These are phyloP conservation scores for Aspergillus eucalypticola DNA, from an alignment of 2,329 filamentous ascomycete species.

Conservation along the genomic window DNA sequence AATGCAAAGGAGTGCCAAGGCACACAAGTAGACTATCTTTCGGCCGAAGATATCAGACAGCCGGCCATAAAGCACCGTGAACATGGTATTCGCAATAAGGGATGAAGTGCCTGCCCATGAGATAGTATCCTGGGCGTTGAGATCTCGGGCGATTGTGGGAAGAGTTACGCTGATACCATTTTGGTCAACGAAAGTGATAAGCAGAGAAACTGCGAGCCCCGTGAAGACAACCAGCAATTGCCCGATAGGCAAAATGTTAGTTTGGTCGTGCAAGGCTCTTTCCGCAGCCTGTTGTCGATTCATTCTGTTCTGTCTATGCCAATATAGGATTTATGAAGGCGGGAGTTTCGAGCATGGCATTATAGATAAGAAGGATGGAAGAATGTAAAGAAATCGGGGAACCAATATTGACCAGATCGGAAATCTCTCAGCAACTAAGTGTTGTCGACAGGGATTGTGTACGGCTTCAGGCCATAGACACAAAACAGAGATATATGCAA, in stretches of 20 bases:
- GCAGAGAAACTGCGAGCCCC: constrained; percentile 53
- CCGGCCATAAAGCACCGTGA: constrained; percentile 65
- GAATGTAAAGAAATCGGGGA: neutral
- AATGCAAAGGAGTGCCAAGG: constrained; percentile 55
- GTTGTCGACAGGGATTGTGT: too few relatives aligned
- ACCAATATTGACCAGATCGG: neutral
- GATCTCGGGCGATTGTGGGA: constrained; percentile 54
- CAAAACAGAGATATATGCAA: neutral
- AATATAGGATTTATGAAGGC: neutral
- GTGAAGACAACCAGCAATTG: constrained; percentile 52
- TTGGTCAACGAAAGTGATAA: constrained; percentile 60
- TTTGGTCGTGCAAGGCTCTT: constrained; percentile 56
- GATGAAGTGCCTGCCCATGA: constrained; percentile 74
- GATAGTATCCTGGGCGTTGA: constrained; percentile 49
- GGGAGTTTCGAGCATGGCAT: neutral
- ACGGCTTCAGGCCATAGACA: neutral
- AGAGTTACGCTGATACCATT: constrained; percentile 58
- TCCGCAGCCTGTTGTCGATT: constrained; percentile 44
- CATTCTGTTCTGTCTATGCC: constrained; percentile 23
- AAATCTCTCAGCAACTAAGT: neutral
- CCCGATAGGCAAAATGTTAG: constrained; percentile 56
- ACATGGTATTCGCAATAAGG: constrained; percentile 65
- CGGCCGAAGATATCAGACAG: constrained; percentile 63
- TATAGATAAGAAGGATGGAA: neutral
- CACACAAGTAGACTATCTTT: constrained; percentile 59